These are phyloP conservation scores for Aspergillus neotritici DNA, from an alignment of 2,329 filamentous ascomycete genomes.

Conservation along the genomic window DNA sequence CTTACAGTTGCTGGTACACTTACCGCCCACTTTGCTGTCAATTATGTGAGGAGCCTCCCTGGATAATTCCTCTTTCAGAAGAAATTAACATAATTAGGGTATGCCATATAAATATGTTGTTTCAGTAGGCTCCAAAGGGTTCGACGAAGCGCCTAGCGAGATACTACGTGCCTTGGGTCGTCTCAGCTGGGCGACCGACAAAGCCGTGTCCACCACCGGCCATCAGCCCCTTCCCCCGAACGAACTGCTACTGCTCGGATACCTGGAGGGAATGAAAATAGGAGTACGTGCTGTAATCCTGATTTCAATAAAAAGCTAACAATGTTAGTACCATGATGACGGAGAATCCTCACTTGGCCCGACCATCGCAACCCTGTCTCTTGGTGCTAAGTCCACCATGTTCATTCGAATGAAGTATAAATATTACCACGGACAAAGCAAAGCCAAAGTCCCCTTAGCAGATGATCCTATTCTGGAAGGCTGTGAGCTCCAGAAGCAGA, in stretches of 20 bases:
- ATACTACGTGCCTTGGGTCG: conserved; percentile 45
- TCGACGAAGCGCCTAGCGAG: conserved; percentile 36
- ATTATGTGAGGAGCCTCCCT: conserved; percentile 36
- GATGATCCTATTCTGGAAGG: conserved; percentile 29
- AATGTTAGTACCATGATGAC: conserved; percentile 51
- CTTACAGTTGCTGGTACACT: conserved; percentile 32
- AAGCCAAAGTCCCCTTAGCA: conserved; percentile 12
- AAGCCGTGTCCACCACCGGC: conserved; percentile 28
- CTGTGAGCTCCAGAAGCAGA: conserved; percentile 22
- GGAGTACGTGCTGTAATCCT: conserved; percentile 31
- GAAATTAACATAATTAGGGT: conserved; percentile 33
- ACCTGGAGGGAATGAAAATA: conserved; percentile 52
- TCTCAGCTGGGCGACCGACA: conserved; percentile 49
- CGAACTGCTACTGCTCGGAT: conserved; percentile 52
- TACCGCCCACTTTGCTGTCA: conserved; percentile 45
- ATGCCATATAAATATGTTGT: conserved; percentile 58
- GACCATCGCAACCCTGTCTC: conserved; percentile 50
- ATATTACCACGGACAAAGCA: conserved; percentile 35
- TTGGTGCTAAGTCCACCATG: conserved; percentile 51
- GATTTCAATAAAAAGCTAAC: not conserved
- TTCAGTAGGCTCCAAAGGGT: conserved; percentile 40
- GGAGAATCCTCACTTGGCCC: conserved; percentile 53
- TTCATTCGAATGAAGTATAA: conserved; percentile 50
- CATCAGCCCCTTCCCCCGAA: conserved; percentile 43
- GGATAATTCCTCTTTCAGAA: too few relatives aligned